Evolutionary conservation across 2,329 filamentous ascomycete species (phyloP).

Genomic region (Ambrosiella cleistominuta): DNA sequence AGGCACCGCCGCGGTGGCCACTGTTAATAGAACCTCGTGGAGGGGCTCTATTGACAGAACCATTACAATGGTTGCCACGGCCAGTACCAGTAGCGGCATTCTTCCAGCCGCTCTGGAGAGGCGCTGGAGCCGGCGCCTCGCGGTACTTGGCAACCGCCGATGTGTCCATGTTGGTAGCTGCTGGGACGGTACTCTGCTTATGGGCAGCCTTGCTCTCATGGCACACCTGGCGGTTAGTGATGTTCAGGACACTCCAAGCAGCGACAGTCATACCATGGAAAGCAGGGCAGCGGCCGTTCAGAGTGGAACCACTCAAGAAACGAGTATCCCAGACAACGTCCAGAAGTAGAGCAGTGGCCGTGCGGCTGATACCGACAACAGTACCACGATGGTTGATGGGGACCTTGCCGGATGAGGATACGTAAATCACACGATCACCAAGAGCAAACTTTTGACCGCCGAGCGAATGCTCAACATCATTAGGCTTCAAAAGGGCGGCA

Average conservation of each 20-base stretch:
- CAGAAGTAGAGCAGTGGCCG: constrained; percentile 61
- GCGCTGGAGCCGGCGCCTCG: constrained; percentile 36
- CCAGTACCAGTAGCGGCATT: constrained; percentile 3
- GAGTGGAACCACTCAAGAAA: constrained; percentile 92
- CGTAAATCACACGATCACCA: constrained; percentile 85
- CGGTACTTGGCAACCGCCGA: constrained; percentile 19
- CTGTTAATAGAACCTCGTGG: background rate
- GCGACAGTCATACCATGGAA: constrained; percentile 91
- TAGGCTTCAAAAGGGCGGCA: constrained; percentile 76
- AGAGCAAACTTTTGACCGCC: constrained; percentile 68
- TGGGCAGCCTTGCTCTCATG: constrained; percentile 42
- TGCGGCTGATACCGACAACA: constrained; percentile 85
- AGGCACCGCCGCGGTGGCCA: constrained; percentile 16
- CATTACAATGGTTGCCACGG: background rate
- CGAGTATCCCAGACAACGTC: constrained; percentile 87
- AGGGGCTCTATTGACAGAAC: background rate
- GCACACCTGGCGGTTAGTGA: constrained; percentile 66
- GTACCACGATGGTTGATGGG: constrained; percentile 84
- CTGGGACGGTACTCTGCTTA: background rate
- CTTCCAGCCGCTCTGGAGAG: constrained; percentile 40
- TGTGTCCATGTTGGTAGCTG: constrained; percentile 32
- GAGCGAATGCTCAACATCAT: constrained; percentile 84
- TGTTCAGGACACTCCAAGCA: constrained; percentile 73
- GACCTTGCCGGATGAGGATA: constrained; percentile 81
- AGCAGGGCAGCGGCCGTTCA: constrained; percentile 75